phyloP scores from a whole-genome alignment of 2,329 filamentous ascomycete genomes.

The Penicillium sclerotigenum region DNA sequence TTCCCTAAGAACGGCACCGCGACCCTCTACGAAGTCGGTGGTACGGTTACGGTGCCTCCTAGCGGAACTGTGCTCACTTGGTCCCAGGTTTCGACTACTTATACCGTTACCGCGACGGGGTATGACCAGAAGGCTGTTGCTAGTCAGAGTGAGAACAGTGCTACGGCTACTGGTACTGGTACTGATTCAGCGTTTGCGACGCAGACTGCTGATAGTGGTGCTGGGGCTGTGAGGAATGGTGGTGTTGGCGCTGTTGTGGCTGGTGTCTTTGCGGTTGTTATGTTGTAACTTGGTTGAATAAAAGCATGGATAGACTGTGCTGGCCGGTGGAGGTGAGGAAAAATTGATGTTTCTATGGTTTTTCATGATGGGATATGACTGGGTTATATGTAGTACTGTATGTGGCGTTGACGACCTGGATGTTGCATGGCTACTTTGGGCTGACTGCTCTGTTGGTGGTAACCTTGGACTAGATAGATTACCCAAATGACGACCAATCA shows the following conservation, averaged over 20 bases:
- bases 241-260: conserved; percentile 5
- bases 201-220: conserved; percentile 9
- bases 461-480: neutral
- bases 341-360: neutral
- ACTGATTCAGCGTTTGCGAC: conserved; percentile 3
- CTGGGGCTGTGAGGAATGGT: neutral
- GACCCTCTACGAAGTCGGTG: conserved; percentile 29
- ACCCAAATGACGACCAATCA: neutral
- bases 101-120: conserved; percentile 37
- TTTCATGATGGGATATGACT: neutral
- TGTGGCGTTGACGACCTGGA: neutral
- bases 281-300: conserved; percentile 4
- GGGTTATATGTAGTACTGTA: neutral
- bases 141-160: conserved; percentile 14
- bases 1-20: conserved; percentile 29
- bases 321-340: neutral
- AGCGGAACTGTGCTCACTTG: conserved; percentile 37
- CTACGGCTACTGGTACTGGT: conserved; percentile 19
- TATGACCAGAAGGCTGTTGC: conserved; percentile 22
- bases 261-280: conserved; percentile 6
- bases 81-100: conserved; percentile 32
- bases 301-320: neutral
- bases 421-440: neutral
- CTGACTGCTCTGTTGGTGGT: too few relatives aligned
- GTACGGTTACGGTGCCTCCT: conserved; percentile 35